Conservation (phyloP, 75 land plant genomes). For the Pseudotsuga menziesii region DNA sequence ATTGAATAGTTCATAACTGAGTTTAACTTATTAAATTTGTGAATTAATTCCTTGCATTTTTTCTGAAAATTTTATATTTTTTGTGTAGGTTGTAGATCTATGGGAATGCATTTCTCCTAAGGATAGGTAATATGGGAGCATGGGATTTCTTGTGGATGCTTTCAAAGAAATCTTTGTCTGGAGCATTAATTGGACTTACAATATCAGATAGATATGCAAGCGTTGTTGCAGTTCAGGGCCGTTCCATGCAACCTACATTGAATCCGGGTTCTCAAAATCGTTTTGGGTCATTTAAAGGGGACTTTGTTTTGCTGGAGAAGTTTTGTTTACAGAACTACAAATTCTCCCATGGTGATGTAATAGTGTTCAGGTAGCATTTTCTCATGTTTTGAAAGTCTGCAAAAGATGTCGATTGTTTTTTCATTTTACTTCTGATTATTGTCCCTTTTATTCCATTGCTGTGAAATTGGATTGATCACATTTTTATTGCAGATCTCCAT, state of each 20-base stretch:
- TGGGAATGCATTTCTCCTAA: no score
- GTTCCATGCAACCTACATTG: conserved; percentile 81
- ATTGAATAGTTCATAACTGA: no score
- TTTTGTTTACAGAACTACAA: conserved; percentile 65
- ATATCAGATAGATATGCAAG: conserved; percentile 68
- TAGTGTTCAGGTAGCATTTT: conserved; percentile 56
- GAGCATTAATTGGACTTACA: conserved; percentile 48
- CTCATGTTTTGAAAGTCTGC: neutral
- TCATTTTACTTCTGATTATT: neutral
- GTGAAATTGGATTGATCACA: neutral
- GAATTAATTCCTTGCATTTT: no score
- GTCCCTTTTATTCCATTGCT: neutral
- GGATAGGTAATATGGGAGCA: conserved; percentile 23
- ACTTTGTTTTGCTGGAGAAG: conserved; percentile 68
- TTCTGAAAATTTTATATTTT: no score
- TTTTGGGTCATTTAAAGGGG: conserved; percentile 36
- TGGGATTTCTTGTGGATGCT: conserved; percentile 30
- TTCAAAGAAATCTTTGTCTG: conserved; percentile 35
- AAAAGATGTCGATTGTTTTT: neutral
- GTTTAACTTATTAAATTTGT: no score
- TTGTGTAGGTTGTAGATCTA: no score
- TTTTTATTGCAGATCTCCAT: conserved; percentile 52
- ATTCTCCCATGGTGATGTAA: conserved; percentile 82
- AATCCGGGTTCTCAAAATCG: conserved; percentile 25
- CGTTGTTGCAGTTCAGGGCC: conserved; percentile 49